These are phyloP conservation scores for Cyberlindnera subsufficiens DNA, from an alignment of 805 yeast genomes.

Conservation along the genomic window DNA sequence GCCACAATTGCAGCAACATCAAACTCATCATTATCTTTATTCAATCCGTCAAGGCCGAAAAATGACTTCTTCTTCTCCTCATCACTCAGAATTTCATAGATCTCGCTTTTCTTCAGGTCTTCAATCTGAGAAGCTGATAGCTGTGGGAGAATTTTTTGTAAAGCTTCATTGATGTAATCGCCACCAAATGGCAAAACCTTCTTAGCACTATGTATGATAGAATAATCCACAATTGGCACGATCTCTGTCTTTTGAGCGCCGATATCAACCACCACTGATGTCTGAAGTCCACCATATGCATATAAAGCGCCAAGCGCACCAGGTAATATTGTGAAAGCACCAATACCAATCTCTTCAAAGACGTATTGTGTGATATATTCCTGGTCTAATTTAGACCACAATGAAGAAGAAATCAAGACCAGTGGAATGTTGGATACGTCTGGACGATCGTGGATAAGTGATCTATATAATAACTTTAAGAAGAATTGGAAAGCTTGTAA, in stretches of 20 bases:
- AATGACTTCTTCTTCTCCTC: constrained; percentile 58
- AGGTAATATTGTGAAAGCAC: constrained; percentile 68
- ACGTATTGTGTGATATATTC: constrained; percentile 71
- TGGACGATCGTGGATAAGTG: constrained; percentile 30
- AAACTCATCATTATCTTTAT: constrained; percentile 55
- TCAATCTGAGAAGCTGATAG: constrained; percentile 58
- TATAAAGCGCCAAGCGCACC: constrained; percentile 62
- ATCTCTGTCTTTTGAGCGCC: constrained; percentile 75
- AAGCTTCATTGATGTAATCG: constrained; percentile 45
- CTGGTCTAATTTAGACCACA: constrained; percentile 63
- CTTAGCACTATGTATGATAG: constrained; percentile 51
- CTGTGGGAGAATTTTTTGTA: constrained; percentile 52
- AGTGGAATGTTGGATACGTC: constrained; percentile 54
- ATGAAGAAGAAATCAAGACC: constrained; percentile 55
- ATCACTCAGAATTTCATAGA: constrained; percentile 74
- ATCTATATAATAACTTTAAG: constrained; percentile 40
- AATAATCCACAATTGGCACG: constrained; percentile 73
- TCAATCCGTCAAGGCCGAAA: constrained; percentile 49
- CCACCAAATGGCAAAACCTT: constrained; percentile 57
- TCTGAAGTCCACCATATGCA: constrained; percentile 63
- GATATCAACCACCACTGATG: constrained; percentile 72
- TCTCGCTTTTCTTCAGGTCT: constrained; percentile 63
- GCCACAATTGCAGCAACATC: constrained; percentile 90
- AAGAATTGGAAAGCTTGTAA: constrained; percentile 66
- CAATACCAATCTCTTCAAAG: constrained; percentile 67